A percentile compares a stretch with the other conserved stretches of the same genome.
Evolutionary conservation across 75 land plant genomes (phyloP).

Genomic region (Ceratopteris richardii): DNA sequence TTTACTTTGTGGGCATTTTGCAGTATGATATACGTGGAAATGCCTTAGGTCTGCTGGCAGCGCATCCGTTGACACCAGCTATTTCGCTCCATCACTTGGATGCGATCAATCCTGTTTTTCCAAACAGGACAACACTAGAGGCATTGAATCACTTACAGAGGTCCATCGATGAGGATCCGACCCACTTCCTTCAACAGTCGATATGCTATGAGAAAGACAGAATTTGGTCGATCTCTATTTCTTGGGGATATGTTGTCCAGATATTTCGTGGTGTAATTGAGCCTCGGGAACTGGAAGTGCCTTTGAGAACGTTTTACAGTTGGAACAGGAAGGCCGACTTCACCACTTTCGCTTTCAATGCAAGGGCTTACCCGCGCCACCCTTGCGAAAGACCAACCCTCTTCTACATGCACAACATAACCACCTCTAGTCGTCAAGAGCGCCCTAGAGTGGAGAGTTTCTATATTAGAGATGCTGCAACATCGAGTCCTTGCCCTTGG

Average conservation of each 20-base stretch:
- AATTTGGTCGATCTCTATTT: slow-evolving; percentile 64
- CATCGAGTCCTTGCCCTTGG: slow-evolving; percentile 40
- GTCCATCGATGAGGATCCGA: slow-evolving; percentile 49
- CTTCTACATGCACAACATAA: slow-evolving; percentile 44
- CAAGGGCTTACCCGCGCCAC: slow-evolving; percentile 51
- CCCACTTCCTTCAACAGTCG: slow-evolving; percentile 61
- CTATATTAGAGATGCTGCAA: slow-evolving; percentile 20
- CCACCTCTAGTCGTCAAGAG: background rate
- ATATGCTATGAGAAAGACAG: slow-evolving; percentile 52
- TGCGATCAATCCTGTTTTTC: slow-evolving; percentile 62
- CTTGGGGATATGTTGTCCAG: slow-evolving; percentile 73
- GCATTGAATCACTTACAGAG: slow-evolving; percentile 34
- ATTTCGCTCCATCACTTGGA: slow-evolving; percentile 79
- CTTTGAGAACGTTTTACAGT: slow-evolving; percentile 61
- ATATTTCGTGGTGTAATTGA: slow-evolving; percentile 51
- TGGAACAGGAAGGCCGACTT: slow-evolving; percentile 68
- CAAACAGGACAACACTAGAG: slow-evolving; percentile 31
- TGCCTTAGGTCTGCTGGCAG: slow-evolving; percentile 51
- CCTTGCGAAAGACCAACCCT: slow-evolving; percentile 68
- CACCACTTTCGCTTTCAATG: slow-evolving; percentile 74
- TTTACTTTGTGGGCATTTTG: no score
- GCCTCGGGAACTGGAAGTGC: slow-evolving; percentile 73
- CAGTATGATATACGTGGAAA: slow-evolving; percentile 78
- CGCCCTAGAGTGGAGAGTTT: slow-evolving; percentile 25
- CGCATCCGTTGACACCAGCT: slow-evolving; percentile 62